Conservation (phyloP, 2,329 filamentous ascomycete species). For the Trichoderma harzianum region DNA sequence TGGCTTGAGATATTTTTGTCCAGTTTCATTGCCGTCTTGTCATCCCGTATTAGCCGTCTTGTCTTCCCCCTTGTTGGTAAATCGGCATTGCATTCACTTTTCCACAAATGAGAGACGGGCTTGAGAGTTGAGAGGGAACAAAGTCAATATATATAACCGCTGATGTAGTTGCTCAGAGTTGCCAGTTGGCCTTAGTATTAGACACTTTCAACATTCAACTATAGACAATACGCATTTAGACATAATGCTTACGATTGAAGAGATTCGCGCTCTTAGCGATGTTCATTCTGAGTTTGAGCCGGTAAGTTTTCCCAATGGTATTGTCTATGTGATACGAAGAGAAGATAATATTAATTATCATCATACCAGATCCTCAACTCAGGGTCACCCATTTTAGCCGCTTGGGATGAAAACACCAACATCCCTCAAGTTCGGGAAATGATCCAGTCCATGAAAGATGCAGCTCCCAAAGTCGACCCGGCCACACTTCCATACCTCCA, state of each 20-base stretch:
- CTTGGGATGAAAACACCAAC: slow-evolving; percentile 26
- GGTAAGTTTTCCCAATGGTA: background rate
- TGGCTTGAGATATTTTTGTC: slow-evolving; percentile 1
- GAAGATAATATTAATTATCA: background rate
- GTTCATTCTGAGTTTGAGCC: slow-evolving; percentile 22
- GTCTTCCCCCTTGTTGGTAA: background rate
- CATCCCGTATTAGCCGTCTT: background rate
- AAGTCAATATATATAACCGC: background rate
- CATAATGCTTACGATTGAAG: slow-evolving; percentile 28
- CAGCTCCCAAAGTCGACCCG: slow-evolving; percentile 18
- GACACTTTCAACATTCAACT: background rate
- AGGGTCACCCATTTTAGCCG: slow-evolving; percentile 21
- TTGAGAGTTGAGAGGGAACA: background rate
- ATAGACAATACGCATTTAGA: background rate
- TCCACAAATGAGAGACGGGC: background rate
- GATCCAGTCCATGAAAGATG: slow-evolving; percentile 19
- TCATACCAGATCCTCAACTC: background rate
- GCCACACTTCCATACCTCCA: slow-evolving; percentile 21
- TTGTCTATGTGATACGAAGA: background rate
- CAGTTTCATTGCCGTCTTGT: background rate
- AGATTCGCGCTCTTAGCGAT: slow-evolving; percentile 24
- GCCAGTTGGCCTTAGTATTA: background rate
- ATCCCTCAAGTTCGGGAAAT: slow-evolving; percentile 23
- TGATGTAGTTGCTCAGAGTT: background rate
- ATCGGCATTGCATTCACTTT: background rate